Percentiles rank a stretch among this genome's conserved stretches.
phyloP scores from a whole-genome alignment of 129 eudicot species.

The Gnaphalium uliginosum region DNA sequence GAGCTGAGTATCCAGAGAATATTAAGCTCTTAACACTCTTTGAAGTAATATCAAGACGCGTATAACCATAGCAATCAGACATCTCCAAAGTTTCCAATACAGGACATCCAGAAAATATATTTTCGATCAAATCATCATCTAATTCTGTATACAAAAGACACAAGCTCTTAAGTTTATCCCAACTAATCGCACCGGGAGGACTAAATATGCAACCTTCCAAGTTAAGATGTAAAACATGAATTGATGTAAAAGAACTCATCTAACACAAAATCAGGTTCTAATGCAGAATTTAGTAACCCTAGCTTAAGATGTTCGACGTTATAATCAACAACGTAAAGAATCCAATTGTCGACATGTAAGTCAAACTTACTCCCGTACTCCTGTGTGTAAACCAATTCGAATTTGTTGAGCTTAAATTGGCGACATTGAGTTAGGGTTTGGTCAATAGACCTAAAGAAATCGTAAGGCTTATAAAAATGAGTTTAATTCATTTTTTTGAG shows the following conservation, averaged over 20 bases:
- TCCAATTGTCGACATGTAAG: conserved; percentile 18
- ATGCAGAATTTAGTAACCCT: background rate
- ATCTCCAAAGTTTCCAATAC: conserved; percentile 24
- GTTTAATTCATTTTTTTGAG: no score
- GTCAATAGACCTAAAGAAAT: conserved; percentile 13
- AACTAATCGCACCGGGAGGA: conserved; percentile 20
- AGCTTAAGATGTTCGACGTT: conserved; percentile 19
- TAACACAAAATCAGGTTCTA: conserved; percentile 12
- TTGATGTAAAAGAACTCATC: no score
- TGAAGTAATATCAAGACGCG: conserved; percentile 10
- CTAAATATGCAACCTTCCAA: conserved; percentile 2
- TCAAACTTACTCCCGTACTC: background rate
- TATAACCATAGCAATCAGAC: conserved; percentile 21
- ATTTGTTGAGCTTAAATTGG: conserved; percentile 13
- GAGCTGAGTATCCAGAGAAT: conserved; percentile 2
- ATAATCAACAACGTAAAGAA: conserved; percentile 12
- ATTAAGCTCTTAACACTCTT: conserved; percentile 29
- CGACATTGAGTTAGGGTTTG: conserved; percentile 33
- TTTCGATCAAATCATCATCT: conserved; percentile 24
- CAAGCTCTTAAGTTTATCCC: conserved; percentile 24
- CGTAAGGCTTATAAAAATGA: no score
- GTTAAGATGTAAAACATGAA: conserved; percentile 24
- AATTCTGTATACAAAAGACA: background rate
- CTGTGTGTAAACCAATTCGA: background rate
- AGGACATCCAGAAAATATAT: conserved; percentile 26